Base-by-base conservation (phyloP, 2,329 filamentous ascomycete genomes). In the Pseudocercospora macadamiae region DNA sequence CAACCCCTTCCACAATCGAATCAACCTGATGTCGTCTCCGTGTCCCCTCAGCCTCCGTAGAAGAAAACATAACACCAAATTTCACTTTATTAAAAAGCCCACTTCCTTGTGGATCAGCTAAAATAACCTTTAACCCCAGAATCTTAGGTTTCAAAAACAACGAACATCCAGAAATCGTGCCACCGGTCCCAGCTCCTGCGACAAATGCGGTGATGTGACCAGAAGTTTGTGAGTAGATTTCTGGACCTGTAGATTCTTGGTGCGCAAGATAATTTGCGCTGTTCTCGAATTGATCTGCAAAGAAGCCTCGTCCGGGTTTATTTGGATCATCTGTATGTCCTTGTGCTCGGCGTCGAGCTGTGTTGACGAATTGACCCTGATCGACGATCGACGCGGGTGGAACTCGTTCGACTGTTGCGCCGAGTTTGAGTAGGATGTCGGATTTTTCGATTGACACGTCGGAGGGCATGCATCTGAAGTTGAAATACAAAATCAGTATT, bases 241-340 rank as follows among this genome's bases (percentile, higher is more conserved):
- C 95, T 0, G 93, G 95, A 0, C 95, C 95, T 0, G 95, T 99
- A 12, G 86, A 85, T 18, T 83, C 79, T 68, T 88, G 86, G 77
- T 99, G 95, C 1, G 95, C 93, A 45, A 83, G 81, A 83, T 89
- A 96, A 76, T 99, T 99, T 28, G 92, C 90, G 51, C 86, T 80
- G 23, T 89, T 93, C 77, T 99, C 95, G 71, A 99, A 99, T 73
- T 99, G 95, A 74, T 99, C 90, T 0, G 93, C 92, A 73, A 97
- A 99, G 76, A 96, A 93, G 19, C 95, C 95, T 51, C 85, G 82
- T 64, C 91, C 93, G 32, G 80, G 82, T 66, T 85, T 84, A 10
- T 74, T 69, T 1, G 78, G 72, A 7, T 80, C 78, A 0, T 74
- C 77, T 0, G 88, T 90, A 72, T 97, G 93, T 66, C 91, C 87